Percentiles rank a stretch among this genome's conserved stretches.
Conservation (phyloP, 306 rosid species). For the Prunus salicina region DNA sequence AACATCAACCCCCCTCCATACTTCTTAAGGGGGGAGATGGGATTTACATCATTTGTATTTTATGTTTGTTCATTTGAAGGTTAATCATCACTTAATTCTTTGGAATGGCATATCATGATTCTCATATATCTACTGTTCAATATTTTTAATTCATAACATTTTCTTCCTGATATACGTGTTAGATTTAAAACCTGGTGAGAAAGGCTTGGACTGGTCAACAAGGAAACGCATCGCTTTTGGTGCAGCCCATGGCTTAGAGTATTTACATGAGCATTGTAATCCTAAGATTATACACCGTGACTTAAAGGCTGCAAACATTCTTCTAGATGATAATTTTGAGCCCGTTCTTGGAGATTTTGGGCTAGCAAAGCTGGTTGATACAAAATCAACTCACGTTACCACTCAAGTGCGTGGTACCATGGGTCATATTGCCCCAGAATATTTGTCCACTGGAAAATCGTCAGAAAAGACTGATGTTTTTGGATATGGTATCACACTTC, state of each 20-base stretch:
- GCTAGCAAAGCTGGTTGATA: constrained; percentile 72
- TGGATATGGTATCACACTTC: constrained; percentile 94
- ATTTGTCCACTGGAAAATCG: constrained; percentile 87
- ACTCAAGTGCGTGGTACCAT: constrained; percentile 94
- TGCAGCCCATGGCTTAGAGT: constrained; percentile 71
- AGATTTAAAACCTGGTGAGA: constrained; percentile 58
- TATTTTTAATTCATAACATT: not conserved
- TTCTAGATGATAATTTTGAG: constrained; percentile 78
- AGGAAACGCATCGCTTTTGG: constrained; percentile 55
- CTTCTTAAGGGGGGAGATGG: too few species aligned
- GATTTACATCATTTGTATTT: too few species aligned
- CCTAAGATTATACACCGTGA: constrained; percentile 96
- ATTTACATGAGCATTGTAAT: constrained; percentile 82
- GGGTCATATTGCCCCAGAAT: constrained; percentile 99
- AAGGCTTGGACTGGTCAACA: constrained; percentile 55
- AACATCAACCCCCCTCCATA: too few species aligned
- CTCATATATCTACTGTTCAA: not conserved
- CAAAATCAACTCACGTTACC: constrained; percentile 78
- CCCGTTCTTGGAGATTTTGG: constrained; percentile 96
- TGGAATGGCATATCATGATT: not conserved
- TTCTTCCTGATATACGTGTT: not conserved
- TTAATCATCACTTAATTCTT: too few species aligned
- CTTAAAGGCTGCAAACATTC: constrained; percentile 91
- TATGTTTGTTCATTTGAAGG: too few species aligned
- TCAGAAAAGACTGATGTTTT: constrained; percentile 91